Conservation (phyloP, 352 stramenopile species). For the Phytophthora quininea region DNA sequence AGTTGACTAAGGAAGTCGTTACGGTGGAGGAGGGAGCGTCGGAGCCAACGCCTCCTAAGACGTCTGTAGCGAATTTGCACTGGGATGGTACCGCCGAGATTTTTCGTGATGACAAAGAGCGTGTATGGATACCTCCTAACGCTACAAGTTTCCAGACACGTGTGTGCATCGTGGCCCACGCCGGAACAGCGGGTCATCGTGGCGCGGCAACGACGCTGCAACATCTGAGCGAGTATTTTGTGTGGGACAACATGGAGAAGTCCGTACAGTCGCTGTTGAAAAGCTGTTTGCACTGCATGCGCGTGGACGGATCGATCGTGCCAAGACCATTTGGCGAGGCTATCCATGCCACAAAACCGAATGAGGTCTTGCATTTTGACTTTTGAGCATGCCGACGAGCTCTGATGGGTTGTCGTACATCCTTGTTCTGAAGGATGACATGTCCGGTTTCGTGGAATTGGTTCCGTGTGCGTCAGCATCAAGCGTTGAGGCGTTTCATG, state of each 20-base stretch:
- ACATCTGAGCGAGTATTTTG: constrained; percentile 13
- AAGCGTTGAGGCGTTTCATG: not conserved
- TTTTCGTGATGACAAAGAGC: not conserved
- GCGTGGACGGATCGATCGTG: not conserved
- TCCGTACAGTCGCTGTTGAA: constrained; percentile 13
- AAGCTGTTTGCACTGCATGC: constrained; percentile 24
- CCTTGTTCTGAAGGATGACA: constrained; percentile 35
- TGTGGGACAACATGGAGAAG: constrained; percentile 7
- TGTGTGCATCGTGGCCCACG: constrained; percentile 29
- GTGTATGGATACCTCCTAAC: constrained; percentile 2
- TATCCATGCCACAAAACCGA: constrained; percentile 32
- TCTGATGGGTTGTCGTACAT: constrained; percentile 17
- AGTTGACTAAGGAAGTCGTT: not conserved
- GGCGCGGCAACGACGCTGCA: constrained; percentile 15
- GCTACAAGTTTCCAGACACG: constrained; percentile 20
- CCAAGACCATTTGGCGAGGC: constrained; percentile 24
- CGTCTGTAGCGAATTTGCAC: too few relatives aligned
- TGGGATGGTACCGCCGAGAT: not conserved
- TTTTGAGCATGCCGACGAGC: constrained; percentile 19
- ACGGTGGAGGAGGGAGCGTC: not conserved
- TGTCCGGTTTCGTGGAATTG: constrained; percentile 35
- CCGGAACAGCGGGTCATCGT: constrained; percentile 22
- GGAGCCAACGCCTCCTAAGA: not conserved
- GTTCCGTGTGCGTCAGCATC: constrained; percentile 14
- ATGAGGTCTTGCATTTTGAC: constrained; percentile 45